Evolutionary conservation across 352 stramenopile genomes (phyloP), one percentile per base, ranked within the genome.

Genomic region (Phytopythium boreale): DNA sequence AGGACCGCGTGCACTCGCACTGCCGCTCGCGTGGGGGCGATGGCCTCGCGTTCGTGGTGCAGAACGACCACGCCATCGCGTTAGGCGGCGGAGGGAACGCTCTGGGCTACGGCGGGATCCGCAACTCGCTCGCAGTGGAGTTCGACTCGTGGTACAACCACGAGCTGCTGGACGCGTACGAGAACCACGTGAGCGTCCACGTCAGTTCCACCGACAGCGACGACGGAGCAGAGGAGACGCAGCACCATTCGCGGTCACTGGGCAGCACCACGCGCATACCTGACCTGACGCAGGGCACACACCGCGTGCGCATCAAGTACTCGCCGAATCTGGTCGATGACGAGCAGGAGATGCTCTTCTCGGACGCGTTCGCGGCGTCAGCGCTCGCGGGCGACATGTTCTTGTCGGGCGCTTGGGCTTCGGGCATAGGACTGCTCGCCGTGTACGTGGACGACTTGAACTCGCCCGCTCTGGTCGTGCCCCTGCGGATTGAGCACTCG

Each of bases 91-190:
- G 77, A 1, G 90, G 92, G 26, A 82, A 82, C 69, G 79, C 82
- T 7, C 69, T 98, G 14, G 95, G 95, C 2, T 98, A 97, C 59
- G 88, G 76, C 3, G 90, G 90, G 5, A 77, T 98, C 34, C 56
- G 59, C n/a, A 95, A 97, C 60, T 74, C 83, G 14, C 59, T 98
- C 2, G 92, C 75, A 4, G 65, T 98, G 19, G 93, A 98, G 66
- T 97, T 98, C 59, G 93, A 98, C 68, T 98, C 90, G 14, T 97
- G 85, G 79, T 97, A 88, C 75, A 98, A 98, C 69, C 66, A 75
- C 9, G 90, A 98, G 36, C 74, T 90, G 57, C 56, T 83, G 17
- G 93, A 98, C 51, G 75, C 73, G 29, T 98, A 94, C 69, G 89
- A 97, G 69, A 98, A 98, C 69, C 95, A 98, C 73, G 76, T 98